Evolutionary conservation across 1,284 basidiomycete genomes (phyloP), one percentile per base, ranked within the genome.

Genomic region (Boletellus deceptivus): DNA sequence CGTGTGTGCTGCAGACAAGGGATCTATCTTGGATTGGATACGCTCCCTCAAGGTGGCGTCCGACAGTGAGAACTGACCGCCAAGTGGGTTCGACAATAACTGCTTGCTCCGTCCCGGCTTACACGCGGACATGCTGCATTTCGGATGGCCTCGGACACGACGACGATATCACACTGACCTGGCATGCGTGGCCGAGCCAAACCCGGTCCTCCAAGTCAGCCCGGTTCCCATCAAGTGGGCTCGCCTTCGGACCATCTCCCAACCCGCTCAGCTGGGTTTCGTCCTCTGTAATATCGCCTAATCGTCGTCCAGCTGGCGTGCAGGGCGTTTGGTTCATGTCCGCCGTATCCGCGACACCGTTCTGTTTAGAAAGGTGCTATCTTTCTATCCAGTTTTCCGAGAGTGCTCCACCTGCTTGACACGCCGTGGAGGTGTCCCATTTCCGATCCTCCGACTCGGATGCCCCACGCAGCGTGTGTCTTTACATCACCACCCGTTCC

Each of bases 271-370:
- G 29, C 48, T 38, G 38, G 43, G 41, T 47, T 52, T 51, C 46
- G 51, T 60, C 57, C 48, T 50, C 42, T 20, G 52, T 57, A 54
- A 65, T 59, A 47, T 67, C 63, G 59, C 58, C 61, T 64, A 65
- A 55, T 46, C 36, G 18, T 52, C 31, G 24, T 42, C 43, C 48
- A 49, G 49, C 56, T 40, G 52, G 60, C 43, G 52, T 63, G 58
- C 48, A 53, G 46, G 48, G 38, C 48, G 61, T 48, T 46, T 53
- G 52, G 42, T 59, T 64, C 62, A 64, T 64, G 56, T 64, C 62
- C 62, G 62, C 52, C 50, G 27, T 58, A 52, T 59, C 54, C 45
- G 46, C 52, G 54, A 60, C 37, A 31, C 38, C 13, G 34, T 67
- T 65, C 61, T 56, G 48, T 57, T 55, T 55, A 36, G 65, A 65